phyloP scores from a whole-genome alignment of 2,329 filamentous ascomycete species.

The Xylaria arbuscula region DNA sequence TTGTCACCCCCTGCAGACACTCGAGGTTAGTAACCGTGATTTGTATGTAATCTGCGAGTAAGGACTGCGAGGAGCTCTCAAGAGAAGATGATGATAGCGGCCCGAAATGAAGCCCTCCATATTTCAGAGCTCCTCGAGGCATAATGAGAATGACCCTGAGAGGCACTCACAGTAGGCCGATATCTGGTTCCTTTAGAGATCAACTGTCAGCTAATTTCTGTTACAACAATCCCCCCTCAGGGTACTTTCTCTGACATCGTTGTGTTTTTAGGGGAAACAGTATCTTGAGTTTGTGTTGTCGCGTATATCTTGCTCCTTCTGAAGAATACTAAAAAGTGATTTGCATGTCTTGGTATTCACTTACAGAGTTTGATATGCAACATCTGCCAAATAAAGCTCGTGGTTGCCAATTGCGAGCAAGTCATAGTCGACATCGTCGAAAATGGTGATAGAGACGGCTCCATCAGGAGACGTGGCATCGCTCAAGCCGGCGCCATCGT shows the following conservation, averaged over 20 bases:
- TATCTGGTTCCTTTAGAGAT: conserved; percentile 58
- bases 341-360: neutral
- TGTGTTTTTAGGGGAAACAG: neutral
- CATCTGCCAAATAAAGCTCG: conserved; percentile 71
- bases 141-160: neutral
- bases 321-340: neutral
- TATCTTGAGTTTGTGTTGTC: neutral
- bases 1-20: conserved; percentile 51
- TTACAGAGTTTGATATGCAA: conserved; percentile 69
- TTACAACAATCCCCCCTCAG: neutral
- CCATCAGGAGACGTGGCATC: conserved; percentile 70
- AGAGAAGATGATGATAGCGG: neutral
- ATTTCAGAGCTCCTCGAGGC: neutral
- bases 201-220: neutral
- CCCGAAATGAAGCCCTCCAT: neutral
- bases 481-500: conserved; percentile 72
- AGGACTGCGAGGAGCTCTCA: neutral
- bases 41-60: neutral
- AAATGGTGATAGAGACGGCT: conserved; percentile 61
- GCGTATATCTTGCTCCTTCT: neutral
- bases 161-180: conserved; percentile 59
- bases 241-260: neutral
- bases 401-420: conserved; percentile 64
- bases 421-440: conserved; percentile 57
- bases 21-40: neutral